Evolutionary conservation across 1,284 basidiomycete species (phyloP), one percentile per base, ranked within the genome.

Genomic region (Cryptococcus sp.): DNA sequence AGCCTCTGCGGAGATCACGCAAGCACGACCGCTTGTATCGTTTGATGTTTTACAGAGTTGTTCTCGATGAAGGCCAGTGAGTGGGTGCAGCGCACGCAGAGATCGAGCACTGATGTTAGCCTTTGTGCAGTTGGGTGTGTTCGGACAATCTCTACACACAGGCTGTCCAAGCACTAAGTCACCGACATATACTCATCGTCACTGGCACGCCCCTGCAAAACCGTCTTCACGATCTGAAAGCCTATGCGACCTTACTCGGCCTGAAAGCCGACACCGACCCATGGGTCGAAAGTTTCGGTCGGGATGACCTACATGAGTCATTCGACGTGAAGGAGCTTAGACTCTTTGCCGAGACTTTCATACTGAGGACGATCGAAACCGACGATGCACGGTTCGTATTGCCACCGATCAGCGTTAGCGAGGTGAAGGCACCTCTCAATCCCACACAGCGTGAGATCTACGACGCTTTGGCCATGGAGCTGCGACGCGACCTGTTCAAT

Each of bases 31-130:
- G 31, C 31, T 13, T 48, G 13, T 25, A 44, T 19, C 13, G 39
- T n/a, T 11, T 45, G 47, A 42, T 38, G 19, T 56, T 50, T 23
- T 57, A 57, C 51, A 23, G 55, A n/a, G 55, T 57, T 5, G 41
- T 57, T 10, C 40, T 57, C 5, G 55, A 57, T 41, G 55, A 57
- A 25, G 55, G 42, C 31, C 55, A 57, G 55, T 57, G 48, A 57
- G 55, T 50, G 31, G 7, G 25, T 6, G 3, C 25, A 25, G 25
- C 6, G 25, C 25, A 25, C 25, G 25, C 25, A 25, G 25, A 25
- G 3, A 25, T 25, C 25, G 25, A 6, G 25, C 25, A 25, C 25
- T 25, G 25, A 25, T 25, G 25, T 3, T 25, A 6, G 2, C 8
- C 31, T 13, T 35, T 35, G 31, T 35, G 8, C 13, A 35, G 31